Evolutionary conservation across 257 asterid genomes (phyloP).

Genomic region (Anisodus acutangulus): DNA sequence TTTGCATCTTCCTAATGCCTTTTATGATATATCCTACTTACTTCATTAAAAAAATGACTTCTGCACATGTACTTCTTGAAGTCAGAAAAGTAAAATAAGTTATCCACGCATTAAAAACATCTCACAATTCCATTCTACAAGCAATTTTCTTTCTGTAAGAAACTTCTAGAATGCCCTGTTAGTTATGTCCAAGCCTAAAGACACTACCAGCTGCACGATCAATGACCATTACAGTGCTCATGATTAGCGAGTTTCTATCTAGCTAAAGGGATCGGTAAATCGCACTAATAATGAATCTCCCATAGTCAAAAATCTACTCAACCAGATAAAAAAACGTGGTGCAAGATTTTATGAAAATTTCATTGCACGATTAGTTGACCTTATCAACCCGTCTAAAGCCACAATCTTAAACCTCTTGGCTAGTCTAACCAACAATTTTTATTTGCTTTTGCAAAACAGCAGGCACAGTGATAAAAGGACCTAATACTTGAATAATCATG

Average conservation of each 20-base stretch:
- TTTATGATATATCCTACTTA: neutral
- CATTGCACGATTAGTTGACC: constrained; percentile 1
- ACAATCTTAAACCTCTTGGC: constrained; percentile 13
- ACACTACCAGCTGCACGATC: constrained; percentile 14
- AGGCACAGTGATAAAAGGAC: constrained; percentile 20
- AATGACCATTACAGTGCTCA: constrained; percentile 16
- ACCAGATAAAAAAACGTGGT: neutral
- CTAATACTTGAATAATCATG: neutral
- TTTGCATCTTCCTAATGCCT: constrained; percentile 3
- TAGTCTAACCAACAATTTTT: constrained; percentile 11
- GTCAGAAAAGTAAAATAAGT: constrained; percentile 10
- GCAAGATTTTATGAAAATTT: neutral
- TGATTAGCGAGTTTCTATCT: neutral
- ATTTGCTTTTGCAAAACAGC: constrained; percentile 9
- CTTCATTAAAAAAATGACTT: neutral
- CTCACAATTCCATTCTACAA: neutral
- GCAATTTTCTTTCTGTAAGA: neutral
- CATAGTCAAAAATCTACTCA: constrained; percentile 9
- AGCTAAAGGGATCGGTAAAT: neutral
- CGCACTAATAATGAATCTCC: neutral
- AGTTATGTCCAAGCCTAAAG: neutral
- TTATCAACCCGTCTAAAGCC: constrained; percentile 15
- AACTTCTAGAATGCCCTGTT: neutral
- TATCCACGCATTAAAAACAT: neutral
- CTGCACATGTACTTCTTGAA: neutral